Base-by-base conservation (phyloP, 164 flowering plant species). In the Kalanchoe fedtschenkoi region DNA sequence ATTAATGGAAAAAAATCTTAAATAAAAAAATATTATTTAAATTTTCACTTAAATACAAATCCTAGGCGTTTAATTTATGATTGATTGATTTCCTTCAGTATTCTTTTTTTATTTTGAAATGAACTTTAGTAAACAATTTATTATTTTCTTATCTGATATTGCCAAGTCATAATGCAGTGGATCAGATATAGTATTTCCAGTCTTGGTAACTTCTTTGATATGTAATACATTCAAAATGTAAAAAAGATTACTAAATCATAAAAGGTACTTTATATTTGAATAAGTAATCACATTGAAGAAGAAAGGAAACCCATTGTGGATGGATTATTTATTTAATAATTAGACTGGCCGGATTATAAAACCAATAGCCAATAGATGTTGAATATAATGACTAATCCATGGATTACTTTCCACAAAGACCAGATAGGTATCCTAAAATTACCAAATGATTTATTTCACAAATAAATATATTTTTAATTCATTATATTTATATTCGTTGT, bases 81-180 rank as follows among this genome's bases (percentile, higher is more conserved):
- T n/a, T 47, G 29, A 47, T 47, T 22, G 9, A 47, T 47, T 47
- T 29, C n/a, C n/a, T n/a, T n/a, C n/a, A n/a, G n/a, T n/a, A n/a
- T n/a, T n/a, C n/a, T n/a, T n/a, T n/a, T n/a, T n/a, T n/a, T n/a
- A n/a, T n/a, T n/a, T n/a, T n/a, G n/a, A n/a, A n/a, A n/a, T n/a
- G n/a, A n/a, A n/a, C 54, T 22, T 8, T 21, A 22, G 24, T 47
- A 22, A 7, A 22, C 24, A 47, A 19, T 19, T 21, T 47, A 29
- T 47, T 47, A 29, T 8, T 22, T n/a, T 47, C 54, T 47, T 47
- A 21, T 47, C 54, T 22, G 54, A 47, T 47, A 47, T 47, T 47
- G 13, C 22, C 54, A 47, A 47, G 28, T 47, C 54, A 47, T 47
- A 28, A 47, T 47, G 28, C 54, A 47, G 26, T 47, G 54, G 22